Percentiles rank a stretch among this genome's conserved stretches.
Conservation (phyloP, 2,329 filamentous ascomycete species). For the Cladophialophora carrionii region DNA sequence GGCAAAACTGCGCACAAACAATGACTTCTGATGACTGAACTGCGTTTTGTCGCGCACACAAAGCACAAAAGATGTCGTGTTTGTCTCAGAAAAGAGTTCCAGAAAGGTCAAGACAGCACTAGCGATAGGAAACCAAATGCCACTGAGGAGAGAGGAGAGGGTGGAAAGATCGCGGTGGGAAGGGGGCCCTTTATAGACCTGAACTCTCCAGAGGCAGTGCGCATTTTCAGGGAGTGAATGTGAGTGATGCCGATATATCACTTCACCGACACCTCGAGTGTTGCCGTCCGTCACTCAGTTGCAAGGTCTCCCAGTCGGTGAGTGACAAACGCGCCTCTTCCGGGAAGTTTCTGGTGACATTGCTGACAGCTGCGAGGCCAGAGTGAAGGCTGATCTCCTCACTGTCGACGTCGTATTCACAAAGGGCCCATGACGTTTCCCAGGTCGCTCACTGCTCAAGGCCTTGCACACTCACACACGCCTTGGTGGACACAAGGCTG, state of each 20-base stretch:
- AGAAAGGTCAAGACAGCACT: neutral
- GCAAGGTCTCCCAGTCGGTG: neutral
- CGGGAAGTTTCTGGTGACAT: neutral
- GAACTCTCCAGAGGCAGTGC: neutral
- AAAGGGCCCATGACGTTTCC: neutral
- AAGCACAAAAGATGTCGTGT: constrained; percentile 1
- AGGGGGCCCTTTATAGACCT: neutral
- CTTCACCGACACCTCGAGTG: neutral
- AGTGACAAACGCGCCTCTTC: neutral
- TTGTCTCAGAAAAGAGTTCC: neutral
- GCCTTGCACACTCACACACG: neutral
- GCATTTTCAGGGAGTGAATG: neutral
- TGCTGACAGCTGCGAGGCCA: neutral
- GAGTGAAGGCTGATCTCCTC: neutral
- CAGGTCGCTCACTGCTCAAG: neutral
- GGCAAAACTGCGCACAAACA: neutral
- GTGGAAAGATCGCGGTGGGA: neutral
- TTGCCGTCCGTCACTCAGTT: neutral
- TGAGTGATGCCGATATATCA: neutral
- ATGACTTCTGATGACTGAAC: neutral
- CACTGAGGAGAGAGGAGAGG: neutral
- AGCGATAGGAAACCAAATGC: neutral
- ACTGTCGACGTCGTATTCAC: neutral
- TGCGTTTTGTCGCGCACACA: neutral
- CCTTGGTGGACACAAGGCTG: neutral